These are phyloP conservation scores for Solanum lycopersicoides DNA, from an alignment of 257 asterid species.

Conservation along the genomic window DNA sequence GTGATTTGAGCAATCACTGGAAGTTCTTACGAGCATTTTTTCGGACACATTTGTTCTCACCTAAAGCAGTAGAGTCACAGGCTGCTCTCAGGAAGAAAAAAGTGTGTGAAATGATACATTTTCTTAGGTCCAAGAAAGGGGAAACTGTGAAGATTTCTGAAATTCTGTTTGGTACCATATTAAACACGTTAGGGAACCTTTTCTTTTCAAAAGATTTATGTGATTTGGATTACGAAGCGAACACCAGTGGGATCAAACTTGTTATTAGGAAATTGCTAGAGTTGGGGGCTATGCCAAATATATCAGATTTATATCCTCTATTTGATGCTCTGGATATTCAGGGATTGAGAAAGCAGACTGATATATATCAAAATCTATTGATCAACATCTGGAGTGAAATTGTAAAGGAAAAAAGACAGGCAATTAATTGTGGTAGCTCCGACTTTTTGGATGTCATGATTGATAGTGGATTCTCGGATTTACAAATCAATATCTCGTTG, in stretches of 20 bases:
- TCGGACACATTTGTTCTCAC: slow-evolving; percentile 25
- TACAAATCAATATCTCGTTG: slow-evolving; percentile 22
- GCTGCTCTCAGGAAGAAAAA: neutral
- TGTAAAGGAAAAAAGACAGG: too few relatives aligned
- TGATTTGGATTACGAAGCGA: slow-evolving; percentile 1
- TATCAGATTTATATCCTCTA: too few relatives aligned
- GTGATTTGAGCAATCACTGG: slow-evolving; percentile 12
- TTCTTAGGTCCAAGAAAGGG: slow-evolving; percentile 14
- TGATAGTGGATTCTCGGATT: slow-evolving; percentile 14
- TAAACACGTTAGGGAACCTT: slow-evolving; percentile 22
- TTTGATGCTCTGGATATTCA: too few relatives aligned
- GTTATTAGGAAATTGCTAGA: slow-evolving; percentile 9
- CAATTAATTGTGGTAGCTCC: too few relatives aligned
- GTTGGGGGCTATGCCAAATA: neutral
- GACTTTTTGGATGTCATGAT: slow-evolving; percentile 7
- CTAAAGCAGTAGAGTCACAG: slow-evolving; percentile 9
- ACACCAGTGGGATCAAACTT: slow-evolving; percentile 4
- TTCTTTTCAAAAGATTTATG: slow-evolving; percentile 17
- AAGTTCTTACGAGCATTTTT: slow-evolving; percentile 9
- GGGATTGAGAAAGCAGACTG: too few relatives aligned
- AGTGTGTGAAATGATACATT: slow-evolving; percentile 19
- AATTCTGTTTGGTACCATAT: slow-evolving; percentile 14
- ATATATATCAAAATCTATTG: too few relatives aligned
- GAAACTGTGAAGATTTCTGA: slow-evolving; percentile 2
- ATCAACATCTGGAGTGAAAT: too few relatives aligned